A percentile compares a stretch with the other conserved stretches of the same genome.
phyloP scores from a whole-genome alignment of 805 yeast genomes.

The Candida sphagnicola region DNA sequence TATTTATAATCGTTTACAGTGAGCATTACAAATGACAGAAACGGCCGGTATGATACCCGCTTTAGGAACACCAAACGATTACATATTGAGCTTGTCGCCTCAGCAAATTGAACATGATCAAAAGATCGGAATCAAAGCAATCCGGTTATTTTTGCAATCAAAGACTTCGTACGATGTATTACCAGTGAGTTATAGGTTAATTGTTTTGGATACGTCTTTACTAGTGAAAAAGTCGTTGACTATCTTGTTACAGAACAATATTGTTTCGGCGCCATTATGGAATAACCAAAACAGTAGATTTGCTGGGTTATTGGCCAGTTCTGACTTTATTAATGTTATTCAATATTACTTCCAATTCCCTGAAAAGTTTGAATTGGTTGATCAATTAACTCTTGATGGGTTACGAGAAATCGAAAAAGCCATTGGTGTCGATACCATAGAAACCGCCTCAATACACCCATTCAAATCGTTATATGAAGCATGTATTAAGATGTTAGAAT shows the following conservation, averaged over 20 bases:
- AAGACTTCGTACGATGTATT: slow-evolving; percentile 95
- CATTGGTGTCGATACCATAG: slow-evolving; percentile 81
- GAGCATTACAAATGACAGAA: too few species aligned
- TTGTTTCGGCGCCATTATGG: slow-evolving; percentile 97
- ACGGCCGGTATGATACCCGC: slow-evolving; percentile 10
- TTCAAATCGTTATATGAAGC: slow-evolving; percentile 87
- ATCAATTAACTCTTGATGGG: slow-evolving; percentile 79
- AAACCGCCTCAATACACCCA: slow-evolving; percentile 86
- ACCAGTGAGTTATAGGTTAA: slow-evolving; percentile 89
- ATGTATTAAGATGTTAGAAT: slow-evolving; percentile 83
- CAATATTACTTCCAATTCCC: slow-evolving; percentile 90
- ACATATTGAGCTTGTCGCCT: slow-evolving; percentile 34
- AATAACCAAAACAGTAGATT: slow-evolving; percentile 80
- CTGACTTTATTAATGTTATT: slow-evolving; percentile 91
- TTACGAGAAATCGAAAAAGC: slow-evolving; percentile 82
- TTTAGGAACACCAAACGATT: slow-evolving; percentile 39
- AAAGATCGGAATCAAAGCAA: slow-evolving; percentile 72
- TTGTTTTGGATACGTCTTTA: slow-evolving; percentile 89
- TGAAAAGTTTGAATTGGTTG: slow-evolving; percentile 83
- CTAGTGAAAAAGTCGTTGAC: slow-evolving; percentile 87
- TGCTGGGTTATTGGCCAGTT: slow-evolving; percentile 89
- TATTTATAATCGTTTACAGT: too few species aligned
- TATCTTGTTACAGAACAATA: slow-evolving; percentile 85
- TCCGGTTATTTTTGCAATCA: slow-evolving; percentile 76
- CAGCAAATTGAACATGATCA: slow-evolving; percentile 58